Base-by-base conservation (phyloP, 257 asterid genomes). In the Nicotiana obtusifolia region DNA sequence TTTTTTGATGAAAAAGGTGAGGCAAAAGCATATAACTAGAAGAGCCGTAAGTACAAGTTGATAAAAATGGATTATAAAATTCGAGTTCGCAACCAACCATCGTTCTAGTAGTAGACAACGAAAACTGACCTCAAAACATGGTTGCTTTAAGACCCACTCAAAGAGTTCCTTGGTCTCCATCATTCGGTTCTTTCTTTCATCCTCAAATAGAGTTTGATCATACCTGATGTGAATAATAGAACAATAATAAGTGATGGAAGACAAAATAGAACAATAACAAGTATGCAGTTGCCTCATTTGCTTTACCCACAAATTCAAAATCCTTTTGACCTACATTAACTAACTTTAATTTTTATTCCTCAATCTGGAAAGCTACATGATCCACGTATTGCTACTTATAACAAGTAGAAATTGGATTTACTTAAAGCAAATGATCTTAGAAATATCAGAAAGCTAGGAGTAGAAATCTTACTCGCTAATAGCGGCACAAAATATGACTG, bases 401-500 rank as follows among this genome's bases (percentile, higher is more conserved):
- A 71, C 37, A 71, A 71, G 60, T 71, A 37, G 13, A 22, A 75
- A 14, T 75, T 15, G 62, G 62, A 57, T 75, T 24, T 30, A 75
- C 79, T 73, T 24, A 13, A 73, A 47, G 37, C 26, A 73, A 44
- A 73, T 73, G 60, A 22, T 75, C 8, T 49, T 15, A 22, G 41
- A 24, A 24, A 49, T 22, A 47, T 75, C 79, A 75, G 62, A 37
- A 75, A 76, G 82, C 49, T 80, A 16, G 73, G 53, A 87, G 64
- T 11, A 83, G 76, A 20, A 87, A 54, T 41, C 95, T 85, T 90
- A 96, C 99, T 96, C 99, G 93, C 98, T 96, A 79, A 96, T 91
- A 77, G 99, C 93, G 14, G 98, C 98, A 91, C 99, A 96, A 88
- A 96, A 96, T 86, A 96, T 96, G 83, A 96, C 98, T 80, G 98